Conservation (phyloP, 441 rosid species). For the Pelargonium citronellum region DNA sequence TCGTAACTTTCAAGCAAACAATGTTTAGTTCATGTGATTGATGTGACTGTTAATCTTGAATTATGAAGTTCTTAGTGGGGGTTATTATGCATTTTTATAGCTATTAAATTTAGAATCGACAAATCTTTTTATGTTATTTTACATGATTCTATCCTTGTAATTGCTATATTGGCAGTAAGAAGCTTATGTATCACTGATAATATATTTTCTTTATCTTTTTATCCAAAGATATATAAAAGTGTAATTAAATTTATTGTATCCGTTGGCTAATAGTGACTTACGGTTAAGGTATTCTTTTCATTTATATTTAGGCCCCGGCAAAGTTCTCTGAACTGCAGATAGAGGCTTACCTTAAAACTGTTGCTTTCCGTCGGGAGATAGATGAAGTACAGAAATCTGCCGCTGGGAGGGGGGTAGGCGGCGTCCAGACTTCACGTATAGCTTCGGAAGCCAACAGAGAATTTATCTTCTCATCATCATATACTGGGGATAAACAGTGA, state of each 20-base stretch:
- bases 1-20: neutral
- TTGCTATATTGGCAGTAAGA: neutral
- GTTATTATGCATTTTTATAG: neutral
- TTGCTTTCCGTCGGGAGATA: conserved; percentile 91
- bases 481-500: conserved; percentile 87
- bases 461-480: conserved; percentile 85
- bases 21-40: neutral
- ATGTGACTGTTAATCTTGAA: too few relatives aligned
- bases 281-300: conserved; percentile 5
- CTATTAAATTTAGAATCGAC: neutral
- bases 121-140: neutral
- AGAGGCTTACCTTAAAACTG: conserved; percentile 87
- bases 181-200: neutral
- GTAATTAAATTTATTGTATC: neutral
- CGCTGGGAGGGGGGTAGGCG: conserved; percentile 77
- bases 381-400: conserved; percentile 89
- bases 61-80: neutral
- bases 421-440: conserved; percentile 81
- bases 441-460: conserved; percentile 96
- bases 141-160: too few relatives aligned
- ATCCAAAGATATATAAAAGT: neutral
- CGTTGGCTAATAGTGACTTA: neutral
- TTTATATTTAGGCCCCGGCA: conserved; percentile 63
- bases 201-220: neutral
- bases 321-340: conserved; percentile 90